phyloP scores from a whole-genome alignment of 225 moss, liverwort and hornwort species.

The Bryum argenteum region DNA sequence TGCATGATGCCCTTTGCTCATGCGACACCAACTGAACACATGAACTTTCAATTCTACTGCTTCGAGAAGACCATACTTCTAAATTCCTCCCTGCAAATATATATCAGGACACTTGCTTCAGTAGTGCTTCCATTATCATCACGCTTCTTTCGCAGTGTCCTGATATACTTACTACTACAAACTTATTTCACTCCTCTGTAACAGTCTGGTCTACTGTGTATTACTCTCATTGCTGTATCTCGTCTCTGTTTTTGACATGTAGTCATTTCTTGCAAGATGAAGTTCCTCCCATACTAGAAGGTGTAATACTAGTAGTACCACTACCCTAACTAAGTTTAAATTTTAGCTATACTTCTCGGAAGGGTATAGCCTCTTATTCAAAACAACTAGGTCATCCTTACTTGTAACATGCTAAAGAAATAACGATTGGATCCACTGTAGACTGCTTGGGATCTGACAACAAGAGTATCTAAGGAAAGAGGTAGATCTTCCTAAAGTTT shows the following conservation, averaged over 20 bases:
- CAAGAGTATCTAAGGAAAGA: background rate
- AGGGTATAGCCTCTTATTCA: no score
- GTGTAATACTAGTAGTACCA: no score
- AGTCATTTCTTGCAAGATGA: no score
- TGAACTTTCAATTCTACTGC: slow-evolving; percentile 35
- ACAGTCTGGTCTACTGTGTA: background rate
- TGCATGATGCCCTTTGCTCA: slow-evolving; percentile 32
- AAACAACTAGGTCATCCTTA: no score
- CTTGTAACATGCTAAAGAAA: no score
- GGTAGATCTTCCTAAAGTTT: background rate
- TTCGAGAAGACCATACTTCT: slow-evolving; percentile 31
- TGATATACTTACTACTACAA: background rate
- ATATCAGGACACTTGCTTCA: slow-evolving; percentile 21
- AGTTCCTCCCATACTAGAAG: no score
- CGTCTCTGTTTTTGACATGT: no score
- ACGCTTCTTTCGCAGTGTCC: background rate
- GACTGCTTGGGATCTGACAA: background rate
- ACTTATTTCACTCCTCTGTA: background rate
- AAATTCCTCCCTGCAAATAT: slow-evolving; percentile 31
- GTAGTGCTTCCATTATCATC: background rate
- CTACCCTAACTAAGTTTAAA: no score
- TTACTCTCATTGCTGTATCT: background rate
- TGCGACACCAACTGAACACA: slow-evolving; percentile 18
- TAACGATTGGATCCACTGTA: no score
- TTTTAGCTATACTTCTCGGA: no score